phyloP scores from a whole-genome alignment of 345 rosid genomes.

The Zanthoxylum bungeanum region DNA sequence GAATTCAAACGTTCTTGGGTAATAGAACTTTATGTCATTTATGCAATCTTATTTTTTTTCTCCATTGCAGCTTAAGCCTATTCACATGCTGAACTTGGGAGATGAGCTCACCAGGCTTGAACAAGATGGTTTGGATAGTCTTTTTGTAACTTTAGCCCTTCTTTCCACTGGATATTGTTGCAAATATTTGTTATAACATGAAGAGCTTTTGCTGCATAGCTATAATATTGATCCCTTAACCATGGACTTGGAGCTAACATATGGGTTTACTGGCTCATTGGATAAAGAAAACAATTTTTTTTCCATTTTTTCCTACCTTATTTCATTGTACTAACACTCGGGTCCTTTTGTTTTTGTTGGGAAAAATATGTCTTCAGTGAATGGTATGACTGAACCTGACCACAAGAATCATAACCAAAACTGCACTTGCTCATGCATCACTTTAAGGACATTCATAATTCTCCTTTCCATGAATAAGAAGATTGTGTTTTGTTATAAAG shows the following conservation, averaged over 20 bases:
- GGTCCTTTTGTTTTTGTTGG: not conserved
- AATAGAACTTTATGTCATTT: not conserved
- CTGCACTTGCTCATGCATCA: not conserved
- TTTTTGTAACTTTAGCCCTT: slow-evolving; percentile 7
- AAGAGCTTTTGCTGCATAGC: not conserved
- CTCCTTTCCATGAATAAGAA: slow-evolving; percentile 74
- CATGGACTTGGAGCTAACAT: not conserved
- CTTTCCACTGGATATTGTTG: not conserved
- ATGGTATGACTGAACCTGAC: not conserved
- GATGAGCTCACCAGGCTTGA: not conserved
- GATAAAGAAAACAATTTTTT: no score
- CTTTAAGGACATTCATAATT: no score
- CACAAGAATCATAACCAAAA: not conserved
- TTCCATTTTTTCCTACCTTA: not conserved
- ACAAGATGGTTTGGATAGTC: not conserved
- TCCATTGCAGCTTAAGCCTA: not conserved
- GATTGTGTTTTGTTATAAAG: slow-evolving; percentile 70
- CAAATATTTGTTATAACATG: not conserved
- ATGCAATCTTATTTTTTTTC: not conserved
- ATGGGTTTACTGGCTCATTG: not conserved
- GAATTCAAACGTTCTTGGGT: not conserved
- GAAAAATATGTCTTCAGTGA: not conserved
- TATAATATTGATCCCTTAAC: not conserved
- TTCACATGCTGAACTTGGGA: not conserved
- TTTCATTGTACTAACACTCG: no score